Base-by-base conservation (phyloP, 108 stramenopile genomes). In the Mediolabrus comicus region DNA sequence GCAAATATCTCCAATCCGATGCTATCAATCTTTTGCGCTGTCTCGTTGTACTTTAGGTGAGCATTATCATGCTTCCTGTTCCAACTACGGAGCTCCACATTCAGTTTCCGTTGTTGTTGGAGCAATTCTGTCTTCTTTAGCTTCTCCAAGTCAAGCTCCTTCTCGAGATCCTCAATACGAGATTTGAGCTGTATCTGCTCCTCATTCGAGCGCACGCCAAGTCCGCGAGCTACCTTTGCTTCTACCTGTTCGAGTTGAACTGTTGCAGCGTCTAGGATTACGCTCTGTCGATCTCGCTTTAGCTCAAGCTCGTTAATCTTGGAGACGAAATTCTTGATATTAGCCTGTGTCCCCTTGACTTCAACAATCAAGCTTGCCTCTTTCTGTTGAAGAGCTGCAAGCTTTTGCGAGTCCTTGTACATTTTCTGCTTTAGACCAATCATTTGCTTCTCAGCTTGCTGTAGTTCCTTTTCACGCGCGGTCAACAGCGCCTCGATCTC, bases 211-310 rank as follows among this genome's bases (percentile, higher is more conserved):
- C 90, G 75, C 65, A 88, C 84, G 14, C 94, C 94, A 29, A 87
- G 79, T 52, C 87, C 94, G n/a, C 90, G 84, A 7, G 92, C 90
- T 27, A 95, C 84, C 56, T 92, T 91, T 49, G 85, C 70, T 69
- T 91, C 92, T 74, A 90, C 87, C 59, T 86, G 86, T 69, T 92
- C 87, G 16, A 93, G 88, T 77, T 95, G 87, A 68, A 92, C 93
- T 77, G 91, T 92, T 29, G 87, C 90, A 53, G 84, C 85, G 75
- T 90, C 88, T 31, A 93, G 51, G 9, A 95, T 80, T 83, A 93
- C 92, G 57, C 83, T 67, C 68, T 95, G 94, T n/a, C 86, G 67
- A 28, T 73, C 35, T 39, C 67, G 54, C 62, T 92, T 86, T 13
- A 49, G 55, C 35, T 93, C 94, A 29, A 95, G 78, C 19, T 71